Evolutionary conservation across 768 basidiomycete genomes (phyloP).

Genomic region (Tricholoma sp.): DNA sequence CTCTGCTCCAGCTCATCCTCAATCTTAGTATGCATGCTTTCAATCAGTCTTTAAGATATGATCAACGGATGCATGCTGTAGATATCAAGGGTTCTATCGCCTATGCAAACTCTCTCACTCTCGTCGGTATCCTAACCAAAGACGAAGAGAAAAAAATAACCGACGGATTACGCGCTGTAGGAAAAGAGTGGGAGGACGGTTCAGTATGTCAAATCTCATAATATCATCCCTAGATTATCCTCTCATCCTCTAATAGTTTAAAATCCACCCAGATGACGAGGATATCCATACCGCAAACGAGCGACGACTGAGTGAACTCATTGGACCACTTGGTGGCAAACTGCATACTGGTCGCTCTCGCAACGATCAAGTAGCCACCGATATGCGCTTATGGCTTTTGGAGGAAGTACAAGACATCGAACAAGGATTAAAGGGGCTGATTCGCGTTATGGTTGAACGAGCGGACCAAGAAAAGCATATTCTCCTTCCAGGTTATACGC

Average conservation of each 20-base stretch:
- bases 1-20: constrained; percentile 4
- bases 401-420: constrained; percentile 69
- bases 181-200: constrained; percentile 80
- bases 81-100: constrained; percentile 95
- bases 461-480: constrained; percentile 92
- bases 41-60: constrained; percentile 94
- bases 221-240: background rate
- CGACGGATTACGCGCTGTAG: constrained; percentile 69
- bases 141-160: constrained; percentile 73
- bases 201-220: constrained; percentile 41
- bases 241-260: constrained; percentile 48
- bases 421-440: constrained; percentile 64
- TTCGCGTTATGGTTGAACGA: constrained; percentile 86
- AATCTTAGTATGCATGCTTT: constrained; percentile 87
- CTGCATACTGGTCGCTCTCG: constrained; percentile 95
- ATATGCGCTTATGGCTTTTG: constrained; percentile 95
- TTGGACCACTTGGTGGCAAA: constrained; percentile 91
- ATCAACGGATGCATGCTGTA: constrained; percentile 87
- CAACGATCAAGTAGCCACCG: constrained; percentile 98
- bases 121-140: constrained; percentile 73
- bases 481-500: constrained; percentile 94
- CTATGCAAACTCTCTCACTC: constrained; percentile 82
- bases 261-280: constrained; percentile 81
- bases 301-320: constrained; percentile 86
- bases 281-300: constrained; percentile 99